phyloP scores from a whole-genome alignment of 176 grass and related monocot genomes.

The Eragrostis nindensis region DNA sequence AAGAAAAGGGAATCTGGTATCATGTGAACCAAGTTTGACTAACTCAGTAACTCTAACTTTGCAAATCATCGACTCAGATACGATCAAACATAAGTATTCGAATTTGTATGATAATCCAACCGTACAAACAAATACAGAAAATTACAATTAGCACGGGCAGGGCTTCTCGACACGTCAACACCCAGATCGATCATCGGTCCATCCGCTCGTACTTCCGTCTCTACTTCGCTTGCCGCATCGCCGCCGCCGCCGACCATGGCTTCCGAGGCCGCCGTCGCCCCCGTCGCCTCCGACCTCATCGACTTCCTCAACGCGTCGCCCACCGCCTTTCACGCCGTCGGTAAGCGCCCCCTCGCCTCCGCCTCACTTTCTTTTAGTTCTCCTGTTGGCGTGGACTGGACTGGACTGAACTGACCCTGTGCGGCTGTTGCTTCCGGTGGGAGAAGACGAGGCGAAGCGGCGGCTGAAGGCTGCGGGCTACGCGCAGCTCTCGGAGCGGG shows the following conservation, averaged over 20 bases:
- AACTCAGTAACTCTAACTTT: too few species aligned
- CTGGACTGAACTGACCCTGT: neutral
- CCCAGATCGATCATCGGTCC: neutral
- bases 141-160: neutral
- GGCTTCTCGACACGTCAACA: neutral
- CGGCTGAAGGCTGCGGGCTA: conserved; percentile 76
- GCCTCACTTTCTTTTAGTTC: neutral
- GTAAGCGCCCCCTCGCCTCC: conserved; percentile 14
- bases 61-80: too few species aligned
- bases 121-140: too few species aligned
- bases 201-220: neutral
- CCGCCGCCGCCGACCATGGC: conserved; percentile 32
- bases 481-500: conserved; percentile 77
- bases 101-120: too few species aligned
- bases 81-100: too few species aligned
- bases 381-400: neutral
- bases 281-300: conserved; percentile 39
- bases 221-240: neutral
- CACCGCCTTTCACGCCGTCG: conserved; percentile 49
- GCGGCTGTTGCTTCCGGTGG: conserved; percentile 15
- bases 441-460: conserved; percentile 78
- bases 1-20: too few species aligned
- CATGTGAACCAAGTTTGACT: too few species aligned
- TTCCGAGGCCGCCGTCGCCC: neutral
- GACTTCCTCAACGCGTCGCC: conserved; percentile 47